A percentile compares a stretch with the other conserved stretches of the same genome.
phyloP scores from a whole-genome alignment of 495 filamentous ascomycete species.

The Amorphotheca resinae region DNA sequence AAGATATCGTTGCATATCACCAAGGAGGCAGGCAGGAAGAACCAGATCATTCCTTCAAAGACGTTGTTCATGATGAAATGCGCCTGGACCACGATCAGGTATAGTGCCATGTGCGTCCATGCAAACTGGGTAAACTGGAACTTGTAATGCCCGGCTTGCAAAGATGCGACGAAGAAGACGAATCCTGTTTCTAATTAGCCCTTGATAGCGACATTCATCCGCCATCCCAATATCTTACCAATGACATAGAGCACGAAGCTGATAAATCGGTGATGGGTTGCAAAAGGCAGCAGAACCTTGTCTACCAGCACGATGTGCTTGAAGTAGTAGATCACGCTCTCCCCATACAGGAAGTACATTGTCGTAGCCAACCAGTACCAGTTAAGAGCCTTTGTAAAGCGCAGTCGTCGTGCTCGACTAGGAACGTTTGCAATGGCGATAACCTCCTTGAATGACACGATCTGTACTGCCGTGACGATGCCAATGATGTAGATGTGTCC shows the following conservation, averaged over 20 bases:
- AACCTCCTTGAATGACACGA: conserved; percentile 98
- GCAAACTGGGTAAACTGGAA: conserved; percentile 99
- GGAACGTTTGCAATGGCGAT: conserved; percentile 95
- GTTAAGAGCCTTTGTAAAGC: conserved; percentile 89
- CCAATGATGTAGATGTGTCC: conserved; percentile 95
- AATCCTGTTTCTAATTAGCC: conserved; percentile 51
- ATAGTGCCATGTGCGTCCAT: conserved; percentile 98
- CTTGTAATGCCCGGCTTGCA: conserved; percentile 88
- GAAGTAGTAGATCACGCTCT: conserved; percentile 99
- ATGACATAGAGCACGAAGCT: conserved; percentile 96
- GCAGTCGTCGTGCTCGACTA: conserved; percentile 76
- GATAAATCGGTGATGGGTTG: conserved; percentile 97
- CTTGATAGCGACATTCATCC: conserved; percentile 5
- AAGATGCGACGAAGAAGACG: conserved; percentile 94
- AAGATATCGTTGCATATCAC: conserved; percentile 99
- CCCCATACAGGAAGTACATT: conserved; percentile 98
- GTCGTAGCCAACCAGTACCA: conserved; percentile 99
- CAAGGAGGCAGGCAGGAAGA: conserved; percentile 89
- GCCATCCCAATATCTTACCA: conserved; percentile 41
- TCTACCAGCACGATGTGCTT: conserved; percentile 97
- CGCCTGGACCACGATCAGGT: conserved; percentile 93
- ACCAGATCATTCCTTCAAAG: conserved; percentile 99
- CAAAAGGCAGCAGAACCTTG: conserved; percentile 78
- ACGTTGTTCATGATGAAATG: conserved; percentile 99
- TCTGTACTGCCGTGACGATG: conserved; percentile 84